Base-by-base conservation (phyloP, 768 basidiomycete species). In the Goffeauzyma gilvescens region DNA sequence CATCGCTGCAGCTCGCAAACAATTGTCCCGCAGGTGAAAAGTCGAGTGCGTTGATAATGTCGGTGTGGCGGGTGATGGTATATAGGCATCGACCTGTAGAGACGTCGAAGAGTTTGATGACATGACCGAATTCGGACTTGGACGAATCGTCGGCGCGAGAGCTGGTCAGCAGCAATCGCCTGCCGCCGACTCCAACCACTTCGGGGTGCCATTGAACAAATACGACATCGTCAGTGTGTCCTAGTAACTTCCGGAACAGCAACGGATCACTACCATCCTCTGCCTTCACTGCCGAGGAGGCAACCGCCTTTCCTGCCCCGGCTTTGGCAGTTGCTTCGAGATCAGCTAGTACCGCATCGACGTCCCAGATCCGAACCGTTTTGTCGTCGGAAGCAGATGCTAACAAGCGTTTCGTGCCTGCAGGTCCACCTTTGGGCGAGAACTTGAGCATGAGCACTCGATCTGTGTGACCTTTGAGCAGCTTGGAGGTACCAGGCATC, bases 361-460 rank as follows among this genome's bases (percentile, higher is more conserved):
- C 25, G 24, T 45, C 50, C 61, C 61, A 63, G 22, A 63, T 51
- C 20, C 55, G 53, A 21, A 53, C 36, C 23, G 50, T 55, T 5
- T 58, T 56, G 44, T 63, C 61, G 41, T 63, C 61, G 0, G 54
- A 54, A 5, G 48, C 59, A 15, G 50, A 55, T 6, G 61, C 61
- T 12, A 63, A 44, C 6, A 60, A 34, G 1, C 61, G 50, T 18
- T 32, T 33, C 14, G 36, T 26, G 15, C 27, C 27, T 8, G 9
- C 7, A 20, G 8, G 26, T 12, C 28, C 7, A 2, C 27, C 27
- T 1, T 27, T 30, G 8, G 50, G 37, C 12, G 42, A 49, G 38
- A 49, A 49, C 32, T 41, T 39, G 38, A 33, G 32, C 32, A 49
- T 43, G 25, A 55, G 53, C 55, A 63, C 39, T 35, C 50, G 49